Evolutionary conservation across 2,329 filamentous ascomycete genomes (phyloP).

Genomic region (Colletotrichum sp.): DNA sequence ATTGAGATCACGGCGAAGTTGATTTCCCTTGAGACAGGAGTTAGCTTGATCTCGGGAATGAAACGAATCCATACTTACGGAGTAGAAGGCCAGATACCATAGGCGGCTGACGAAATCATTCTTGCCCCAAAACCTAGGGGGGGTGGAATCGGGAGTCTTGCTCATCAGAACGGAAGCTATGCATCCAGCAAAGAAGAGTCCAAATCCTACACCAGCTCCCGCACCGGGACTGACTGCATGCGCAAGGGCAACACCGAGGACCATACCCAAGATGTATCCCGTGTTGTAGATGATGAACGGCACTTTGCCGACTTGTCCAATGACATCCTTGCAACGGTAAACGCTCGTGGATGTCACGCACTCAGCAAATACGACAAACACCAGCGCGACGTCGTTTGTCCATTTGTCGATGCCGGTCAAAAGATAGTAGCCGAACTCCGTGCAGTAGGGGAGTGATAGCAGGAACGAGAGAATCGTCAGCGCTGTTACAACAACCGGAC

Average conservation of each 20-base stretch:
- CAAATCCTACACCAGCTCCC: slow-evolving; percentile 57
- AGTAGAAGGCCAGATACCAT: slow-evolving; percentile 62
- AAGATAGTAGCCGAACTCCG: slow-evolving; percentile 61
- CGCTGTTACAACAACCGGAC: slow-evolving; percentile 52
- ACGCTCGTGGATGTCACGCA: slow-evolving; percentile 56
- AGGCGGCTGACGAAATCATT: slow-evolving; percentile 43
- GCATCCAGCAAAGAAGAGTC: slow-evolving; percentile 50
- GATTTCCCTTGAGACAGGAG: slow-evolving; percentile 48
- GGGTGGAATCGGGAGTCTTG: slow-evolving; percentile 43
- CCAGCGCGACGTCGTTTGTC: slow-evolving; percentile 59
- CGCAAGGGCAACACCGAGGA: slow-evolving; percentile 55
- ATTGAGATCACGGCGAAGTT: slow-evolving; percentile 61
- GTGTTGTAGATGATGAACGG: slow-evolving; percentile 51
- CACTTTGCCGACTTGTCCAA: slow-evolving; percentile 45
- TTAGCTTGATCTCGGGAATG: background rate
- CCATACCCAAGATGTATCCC: slow-evolving; percentile 58
- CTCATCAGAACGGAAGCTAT: slow-evolving; percentile 43
- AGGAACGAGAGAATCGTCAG: slow-evolving; percentile 56
- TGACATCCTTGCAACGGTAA: slow-evolving; percentile 55
- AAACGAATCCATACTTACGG: slow-evolving; percentile 43
- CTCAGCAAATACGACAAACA: slow-evolving; percentile 60
- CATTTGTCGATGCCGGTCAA: slow-evolving; percentile 60
- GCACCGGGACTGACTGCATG: slow-evolving; percentile 48
- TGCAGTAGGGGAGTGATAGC: slow-evolving; percentile 61
- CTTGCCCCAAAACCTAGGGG: slow-evolving; percentile 45